Base-by-base conservation (phyloP, 352 stramenopile genomes). In the Phytophthora cactorum region DNA sequence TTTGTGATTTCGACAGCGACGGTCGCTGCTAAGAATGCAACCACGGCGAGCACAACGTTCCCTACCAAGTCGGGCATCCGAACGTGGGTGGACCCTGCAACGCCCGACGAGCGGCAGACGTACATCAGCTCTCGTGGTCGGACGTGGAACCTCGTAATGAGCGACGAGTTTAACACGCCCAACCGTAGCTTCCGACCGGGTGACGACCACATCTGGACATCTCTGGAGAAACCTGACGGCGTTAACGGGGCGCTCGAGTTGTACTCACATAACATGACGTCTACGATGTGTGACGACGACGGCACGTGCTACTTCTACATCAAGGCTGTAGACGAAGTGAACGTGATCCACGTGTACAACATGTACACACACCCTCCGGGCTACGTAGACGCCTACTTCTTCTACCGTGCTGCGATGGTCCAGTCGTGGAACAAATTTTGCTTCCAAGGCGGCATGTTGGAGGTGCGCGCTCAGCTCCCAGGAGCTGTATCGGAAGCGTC, bases 351-450 rank as follows among this genome's bases (percentile, higher is more conserved):
- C 4, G 86, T 89, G 25, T 96, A 92, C 45, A 82, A 98, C 47
- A 72, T 64, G 60, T 86, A 82, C 54, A 71, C 41, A 12, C 64
- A 74, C 22, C 77, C 77, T 38, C 77, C 77, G 0, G 52, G 59
- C 0, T 82, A 66, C 52, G 27, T 71, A 3, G 66, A 75, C 38
- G 57, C 60, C 4, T 59, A 66, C 22, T 81, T 81, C 52, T 78
- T 70, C 68, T 81, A 81, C 45, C 78, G 81, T 9, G 85, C 78
- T 8, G 95, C 82, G 7, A 96, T 97, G 89, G 53, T 98, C 1
- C 91, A 97, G 67, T 86, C 75, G 0, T 98, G 93, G 93, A 97
- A 97, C 68, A 97, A 98, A 52, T 98, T 98, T 66, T 98, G 91
- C 75, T 97, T 94, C 63, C 95, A 96, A 38, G 93, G 93, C 7